Percentiles rank a stretch among this genome's conserved stretches.
Evolutionary conservation across 306 rosid species (phyloP).

Genomic region (Amphicarpaea edgeworthii): DNA sequence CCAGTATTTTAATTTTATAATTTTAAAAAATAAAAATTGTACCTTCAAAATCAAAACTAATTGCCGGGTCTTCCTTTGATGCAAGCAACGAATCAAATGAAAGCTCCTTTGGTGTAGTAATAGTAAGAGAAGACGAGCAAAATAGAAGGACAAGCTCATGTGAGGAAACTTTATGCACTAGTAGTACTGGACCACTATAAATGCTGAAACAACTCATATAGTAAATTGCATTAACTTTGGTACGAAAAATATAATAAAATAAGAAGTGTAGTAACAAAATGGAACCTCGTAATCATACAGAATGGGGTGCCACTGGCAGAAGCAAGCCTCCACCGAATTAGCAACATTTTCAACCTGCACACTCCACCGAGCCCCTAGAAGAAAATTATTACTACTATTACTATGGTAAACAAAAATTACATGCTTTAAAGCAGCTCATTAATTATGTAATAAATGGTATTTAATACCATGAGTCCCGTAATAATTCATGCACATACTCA

Average conservation of each 20-base stretch:
- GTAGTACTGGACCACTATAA: conserved; percentile 49
- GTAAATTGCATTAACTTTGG: conserved; percentile 44
- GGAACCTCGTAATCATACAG: conserved; percentile 25
- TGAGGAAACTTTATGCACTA: neutral
- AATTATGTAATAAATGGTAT: no score
- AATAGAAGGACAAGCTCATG: neutral
- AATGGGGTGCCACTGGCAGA: conserved; percentile 21
- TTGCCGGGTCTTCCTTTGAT: neutral
- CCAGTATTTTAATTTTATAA: no score
- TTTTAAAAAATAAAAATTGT: no score
- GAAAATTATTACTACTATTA: neutral
- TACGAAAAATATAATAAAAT: conserved; percentile 20
- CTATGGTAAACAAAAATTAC: neutral
- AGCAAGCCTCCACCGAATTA: neutral
- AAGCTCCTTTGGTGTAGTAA: neutral
- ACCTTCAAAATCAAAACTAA: neutral
- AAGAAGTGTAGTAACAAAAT: neutral
- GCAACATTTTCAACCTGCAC: conserved; percentile 28
- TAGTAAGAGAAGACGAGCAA: neutral
- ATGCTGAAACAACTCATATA: conserved; percentile 18
- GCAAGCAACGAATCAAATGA: conserved; percentile 2
- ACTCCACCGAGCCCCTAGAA: neutral
- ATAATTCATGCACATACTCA: no score
- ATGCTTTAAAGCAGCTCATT: no score
- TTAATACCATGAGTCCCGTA: no score